phyloP scores from a whole-genome alignment of 1,284 basidiomycete genomes.

The Marasmius oreades region DNA sequence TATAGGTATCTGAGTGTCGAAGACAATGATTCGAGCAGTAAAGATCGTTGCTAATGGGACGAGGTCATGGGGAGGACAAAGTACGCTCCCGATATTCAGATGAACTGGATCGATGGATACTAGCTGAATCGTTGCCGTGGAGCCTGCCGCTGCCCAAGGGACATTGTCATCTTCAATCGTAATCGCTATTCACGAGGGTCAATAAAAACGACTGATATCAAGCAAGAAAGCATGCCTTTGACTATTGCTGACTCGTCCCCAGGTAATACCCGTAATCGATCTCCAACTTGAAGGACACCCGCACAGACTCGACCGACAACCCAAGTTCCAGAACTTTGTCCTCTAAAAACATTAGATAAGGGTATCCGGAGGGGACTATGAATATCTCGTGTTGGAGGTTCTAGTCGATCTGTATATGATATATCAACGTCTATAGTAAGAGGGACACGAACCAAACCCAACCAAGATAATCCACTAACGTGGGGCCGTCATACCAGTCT shows the following conservation, averaged over 20 bases:
- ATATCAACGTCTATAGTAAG: slow-evolving; percentile 3
- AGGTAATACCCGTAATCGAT: slow-evolving; percentile 81
- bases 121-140: slow-evolving; percentile 85
- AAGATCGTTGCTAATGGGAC: slow-evolving; percentile 80
- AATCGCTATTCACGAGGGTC: slow-evolving; percentile 58
- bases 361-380: slow-evolving; percentile 82
- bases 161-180: slow-evolving; percentile 78
- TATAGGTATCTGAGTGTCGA: slow-evolving; percentile 90
- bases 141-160: slow-evolving; percentile 89
- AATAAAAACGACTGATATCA: slow-evolving; percentile 5
- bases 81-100: slow-evolving; percentile 83
- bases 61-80: slow-evolving; percentile 72
- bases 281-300: slow-evolving; percentile 91
- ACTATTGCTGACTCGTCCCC: slow-evolving; percentile 90
- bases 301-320: slow-evolving; percentile 86
- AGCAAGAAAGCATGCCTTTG: slow-evolving; percentile 51
- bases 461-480: slow-evolving; percentile 85
- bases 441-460: slow-evolving; percentile 12
- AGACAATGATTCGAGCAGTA: slow-evolving; percentile 87
- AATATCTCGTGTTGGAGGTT: slow-evolving; percentile 80
- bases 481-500: slow-evolving; percentile 85
- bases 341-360: slow-evolving; percentile 94
- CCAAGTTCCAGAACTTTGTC: slow-evolving; percentile 77
- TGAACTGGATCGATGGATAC: slow-evolving; percentile 85
- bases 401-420: slow-evolving; percentile 61